These are phyloP conservation scores for Elaeis guineensis DNA, from an alignment of 176 grass and related monocot genomes.

Conservation along the genomic window DNA sequence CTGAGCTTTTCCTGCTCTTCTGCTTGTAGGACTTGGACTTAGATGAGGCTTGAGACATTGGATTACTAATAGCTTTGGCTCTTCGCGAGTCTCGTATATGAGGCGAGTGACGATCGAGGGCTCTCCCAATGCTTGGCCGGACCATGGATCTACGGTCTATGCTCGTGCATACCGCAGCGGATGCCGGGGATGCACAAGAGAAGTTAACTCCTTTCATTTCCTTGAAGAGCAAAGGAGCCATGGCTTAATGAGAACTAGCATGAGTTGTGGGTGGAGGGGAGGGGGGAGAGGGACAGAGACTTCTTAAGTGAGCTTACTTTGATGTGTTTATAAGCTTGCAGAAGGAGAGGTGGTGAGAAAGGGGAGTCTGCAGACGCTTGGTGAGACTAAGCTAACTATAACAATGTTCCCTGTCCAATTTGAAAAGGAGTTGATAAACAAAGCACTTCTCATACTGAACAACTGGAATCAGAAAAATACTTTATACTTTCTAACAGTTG, in stretches of 20 bases:
- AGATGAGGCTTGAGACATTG: not conserved
- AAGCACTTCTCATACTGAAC: too few relatives aligned
- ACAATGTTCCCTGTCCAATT: too few relatives aligned
- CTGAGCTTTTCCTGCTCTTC: not conserved
- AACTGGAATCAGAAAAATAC: too few relatives aligned
- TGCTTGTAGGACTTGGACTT: not conserved
- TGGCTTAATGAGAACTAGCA: not conserved
- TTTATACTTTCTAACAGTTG: too few relatives aligned
- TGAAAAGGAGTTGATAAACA: too few relatives aligned
- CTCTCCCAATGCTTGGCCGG: slow-evolving; percentile 4
- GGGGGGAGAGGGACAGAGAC: too few relatives aligned
- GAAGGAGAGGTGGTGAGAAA: too few relatives aligned
- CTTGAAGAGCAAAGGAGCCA: slow-evolving; percentile 44
- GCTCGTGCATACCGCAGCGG: slow-evolving; percentile 41
- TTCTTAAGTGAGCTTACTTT: too few relatives aligned
- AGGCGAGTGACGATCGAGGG: slow-evolving; percentile 13
- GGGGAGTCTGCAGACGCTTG: too few relatives aligned
- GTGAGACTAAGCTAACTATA: too few relatives aligned
- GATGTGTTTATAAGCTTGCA: too few relatives aligned
- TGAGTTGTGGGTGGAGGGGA: too few relatives aligned
- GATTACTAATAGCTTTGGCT: not conserved
- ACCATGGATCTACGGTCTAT: slow-evolving; percentile 41
- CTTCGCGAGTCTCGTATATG: slow-evolving; percentile 33
- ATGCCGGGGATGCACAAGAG: slow-evolving; percentile 55
- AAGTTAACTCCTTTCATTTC: slow-evolving; percentile 57